A percentile compares a stretch with the other conserved stretches of the same genome.
These are phyloP conservation scores for Atkinsonella texensis DNA, from an alignment of 2,329 filamentous ascomycete genomes.

Conservation along the genomic window DNA sequence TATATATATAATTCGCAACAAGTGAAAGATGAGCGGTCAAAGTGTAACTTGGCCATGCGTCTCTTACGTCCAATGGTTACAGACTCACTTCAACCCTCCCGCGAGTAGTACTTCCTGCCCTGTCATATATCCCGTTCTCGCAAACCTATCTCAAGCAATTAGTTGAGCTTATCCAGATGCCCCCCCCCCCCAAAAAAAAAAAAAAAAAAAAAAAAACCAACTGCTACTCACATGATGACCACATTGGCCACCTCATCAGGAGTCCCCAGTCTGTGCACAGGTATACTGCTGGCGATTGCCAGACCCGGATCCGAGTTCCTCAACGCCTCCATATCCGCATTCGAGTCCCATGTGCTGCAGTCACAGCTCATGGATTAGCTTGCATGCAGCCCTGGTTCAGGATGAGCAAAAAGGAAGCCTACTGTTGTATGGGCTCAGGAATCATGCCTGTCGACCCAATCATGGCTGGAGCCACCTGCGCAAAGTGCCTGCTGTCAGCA, in stretches of 20 bases:
- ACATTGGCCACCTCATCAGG: slow-evolving; percentile 8
- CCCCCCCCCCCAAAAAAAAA: too few species aligned
- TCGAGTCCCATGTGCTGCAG: slow-evolving; percentile 4
- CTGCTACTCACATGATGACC: slow-evolving; percentile 3
- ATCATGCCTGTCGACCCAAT: slow-evolving; percentile 9
- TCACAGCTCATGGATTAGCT: background rate
- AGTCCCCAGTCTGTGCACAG: slow-evolving; percentile 5
- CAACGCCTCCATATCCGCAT: background rate
- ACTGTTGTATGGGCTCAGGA: slow-evolving; percentile 5
- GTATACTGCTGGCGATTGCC: slow-evolving; percentile 5
- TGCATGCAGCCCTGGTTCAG: background rate
- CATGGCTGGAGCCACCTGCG: slow-evolving; percentile 7
- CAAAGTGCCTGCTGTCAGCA: background rate
- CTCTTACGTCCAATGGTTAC: background rate
- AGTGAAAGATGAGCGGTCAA: too few species aligned
- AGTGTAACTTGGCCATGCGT: background rate
- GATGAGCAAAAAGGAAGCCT: background rate
- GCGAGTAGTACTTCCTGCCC: slow-evolving; percentile 6
- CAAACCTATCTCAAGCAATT: slow-evolving; percentile 2
- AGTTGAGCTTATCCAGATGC: background rate
- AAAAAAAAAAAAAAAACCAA: too few species aligned
- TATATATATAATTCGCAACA: background rate
- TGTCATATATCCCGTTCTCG: slow-evolving; percentile 7
- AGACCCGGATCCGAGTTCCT: slow-evolving; percentile 4
- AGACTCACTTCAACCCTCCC: slow-evolving; percentile 3